Base-by-base conservation (phyloP, 352 stramenopile genomes). In the Thalassiosira mediterranea region DNA sequence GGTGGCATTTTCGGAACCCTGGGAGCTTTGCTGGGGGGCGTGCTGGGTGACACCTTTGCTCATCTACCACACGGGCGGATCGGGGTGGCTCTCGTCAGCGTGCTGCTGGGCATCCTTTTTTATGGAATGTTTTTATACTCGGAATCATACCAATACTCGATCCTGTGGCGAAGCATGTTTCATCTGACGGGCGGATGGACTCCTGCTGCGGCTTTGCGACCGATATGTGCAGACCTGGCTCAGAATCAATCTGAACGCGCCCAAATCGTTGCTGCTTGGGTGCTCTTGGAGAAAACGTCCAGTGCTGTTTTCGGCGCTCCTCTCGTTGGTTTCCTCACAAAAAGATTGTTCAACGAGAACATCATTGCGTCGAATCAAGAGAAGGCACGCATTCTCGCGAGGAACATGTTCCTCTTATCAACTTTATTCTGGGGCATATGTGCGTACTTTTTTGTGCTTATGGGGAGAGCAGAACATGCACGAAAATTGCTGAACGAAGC, bases 101-200 rank as follows among this genome's bases (percentile, higher is more conserved):
- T 85, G 4, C 3, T 79, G 13, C 46, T 31, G 23, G 76, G 72
- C 25, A 85, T 65, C 42, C 53, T 68, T n/a, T 59, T 78, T 8
- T 85, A 81, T 79, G 72, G 48, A n/a, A 42, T 85, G 3, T 85
- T 76, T 32, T 46, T 81, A 11, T 81, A 66, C 46, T 69, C 71
- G n/a, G 67, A 70, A 19, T 51, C 49, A 28, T 85, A 74, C 44
- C 47, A 61, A n/a, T 62, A 1, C 11, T 54, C 56, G 34, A 23
- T 85, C 4, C 25, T 82, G 13, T 85, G 57, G 53, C 70, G 65
- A 13, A 79, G 65, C 54, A 34, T 76, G 3, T 85, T 85, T 53
- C 64, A 79, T 59, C 31, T 85, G 32, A 32, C 42, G 4, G 76
- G 42, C 11, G 56, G 58, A 3, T 85, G 71, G 71, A 48, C 64